phyloP scores from a whole-genome alignment of 306 rosid genomes.

The Gynostemma pentaphyllum region DNA sequence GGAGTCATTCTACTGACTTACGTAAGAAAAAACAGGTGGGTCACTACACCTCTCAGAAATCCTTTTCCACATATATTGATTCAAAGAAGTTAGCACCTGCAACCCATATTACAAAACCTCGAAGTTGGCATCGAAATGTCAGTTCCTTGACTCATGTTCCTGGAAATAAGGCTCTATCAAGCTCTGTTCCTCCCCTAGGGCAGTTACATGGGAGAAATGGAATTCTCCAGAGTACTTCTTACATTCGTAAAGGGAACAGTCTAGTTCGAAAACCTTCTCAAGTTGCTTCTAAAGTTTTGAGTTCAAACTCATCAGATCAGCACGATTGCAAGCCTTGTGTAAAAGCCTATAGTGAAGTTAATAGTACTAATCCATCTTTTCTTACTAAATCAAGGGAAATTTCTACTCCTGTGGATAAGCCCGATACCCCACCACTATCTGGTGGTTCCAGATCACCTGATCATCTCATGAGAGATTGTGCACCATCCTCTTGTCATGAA shows the following conservation, averaged over 20 bases:
- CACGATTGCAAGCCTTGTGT: slow-evolving; percentile 31
- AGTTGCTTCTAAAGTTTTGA: slow-evolving; percentile 37
- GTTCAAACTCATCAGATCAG: slow-evolving; percentile 24
- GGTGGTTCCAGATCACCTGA: slow-evolving; percentile 17
- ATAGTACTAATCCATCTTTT: slow-evolving; percentile 19
- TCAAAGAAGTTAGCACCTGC: slow-evolving; percentile 38
- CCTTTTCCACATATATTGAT: slow-evolving; percentile 20
- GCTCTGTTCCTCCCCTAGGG: slow-evolving; percentile 32
- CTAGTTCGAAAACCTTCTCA: slow-evolving; percentile 57
- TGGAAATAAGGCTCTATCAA: slow-evolving; percentile 26
- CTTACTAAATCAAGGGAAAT: slow-evolving; percentile 21
- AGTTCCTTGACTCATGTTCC: slow-evolving; percentile 21
- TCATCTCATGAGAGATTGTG: slow-evolving; percentile 21
- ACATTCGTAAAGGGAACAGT: slow-evolving; percentile 92
- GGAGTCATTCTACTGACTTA: slow-evolving; percentile 17
- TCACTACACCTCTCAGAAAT: slow-evolving; percentile 17
- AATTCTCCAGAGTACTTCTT: slow-evolving; percentile 48
- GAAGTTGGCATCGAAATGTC: slow-evolving; percentile 59
- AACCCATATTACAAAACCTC: slow-evolving; percentile 33
- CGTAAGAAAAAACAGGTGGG: slow-evolving; percentile 35
- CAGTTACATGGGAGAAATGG: slow-evolving; percentile 33
- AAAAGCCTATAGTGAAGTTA: slow-evolving; percentile 33
- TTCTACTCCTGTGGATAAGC: slow-evolving; percentile 29
- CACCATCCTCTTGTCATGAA: slow-evolving; percentile 29
- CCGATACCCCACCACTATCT: slow-evolving; percentile 26